Conservation (phyloP, 768 basidiomycete genomes). For the Neoboletus magnificus region DNA sequence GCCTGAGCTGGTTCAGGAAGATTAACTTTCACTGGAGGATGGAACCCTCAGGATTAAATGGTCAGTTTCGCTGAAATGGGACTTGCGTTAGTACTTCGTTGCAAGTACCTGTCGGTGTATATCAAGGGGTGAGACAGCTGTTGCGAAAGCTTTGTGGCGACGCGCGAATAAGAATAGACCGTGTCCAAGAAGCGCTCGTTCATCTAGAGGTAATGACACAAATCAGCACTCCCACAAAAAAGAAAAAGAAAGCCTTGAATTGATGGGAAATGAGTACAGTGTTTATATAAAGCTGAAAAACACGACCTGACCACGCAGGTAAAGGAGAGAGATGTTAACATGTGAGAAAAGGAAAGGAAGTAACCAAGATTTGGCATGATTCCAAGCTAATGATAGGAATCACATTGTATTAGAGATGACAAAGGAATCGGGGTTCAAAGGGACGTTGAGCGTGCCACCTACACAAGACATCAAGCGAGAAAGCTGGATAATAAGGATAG, state of each 20-base stretch:
- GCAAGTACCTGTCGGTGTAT: neutral
- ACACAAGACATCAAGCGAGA: constrained; percentile 18
- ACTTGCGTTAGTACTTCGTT: neutral
- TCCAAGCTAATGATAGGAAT: constrained; percentile 6
- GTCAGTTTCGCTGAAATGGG: neutral
- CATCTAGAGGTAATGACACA: neutral
- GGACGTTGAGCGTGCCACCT: constrained; percentile 8
- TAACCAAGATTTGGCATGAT: constrained; percentile 9
- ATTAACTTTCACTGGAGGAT: neutral
- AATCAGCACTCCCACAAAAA: neutral
- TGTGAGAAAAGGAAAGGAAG: neutral
- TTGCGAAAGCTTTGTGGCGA: neutral
- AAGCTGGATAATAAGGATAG: constrained; percentile 30
- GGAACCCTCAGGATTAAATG: neutral
- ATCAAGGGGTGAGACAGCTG: neutral
- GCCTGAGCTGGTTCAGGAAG: neutral
- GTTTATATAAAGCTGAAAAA: constrained; percentile 5
- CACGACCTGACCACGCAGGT: constrained; percentile 26
- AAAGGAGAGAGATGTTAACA: neutral
- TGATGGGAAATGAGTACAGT: constrained; percentile 19
- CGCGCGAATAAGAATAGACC: neutral
- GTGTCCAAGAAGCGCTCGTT: neutral
- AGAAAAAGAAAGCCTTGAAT: constrained; percentile 6
- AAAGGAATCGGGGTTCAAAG: constrained; percentile 3
- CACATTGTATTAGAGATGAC: neutral